phyloP scores from a whole-genome alignment of 2,329 filamentous ascomycete genomes.

The Aspergillus aculeatinus region DNA sequence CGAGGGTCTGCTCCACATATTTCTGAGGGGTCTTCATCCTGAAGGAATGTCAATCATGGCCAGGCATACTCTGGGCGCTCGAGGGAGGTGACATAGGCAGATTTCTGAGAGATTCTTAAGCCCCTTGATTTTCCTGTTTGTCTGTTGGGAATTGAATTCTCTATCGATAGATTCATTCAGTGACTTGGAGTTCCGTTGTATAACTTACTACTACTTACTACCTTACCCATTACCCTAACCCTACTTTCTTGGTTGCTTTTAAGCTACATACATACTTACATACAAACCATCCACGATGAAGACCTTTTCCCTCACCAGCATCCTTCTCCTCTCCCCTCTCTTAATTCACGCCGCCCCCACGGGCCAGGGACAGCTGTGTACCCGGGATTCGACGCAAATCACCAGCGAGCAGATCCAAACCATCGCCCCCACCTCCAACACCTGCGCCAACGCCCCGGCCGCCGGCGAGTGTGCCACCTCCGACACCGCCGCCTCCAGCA shows the following conservation, averaged over 20 bases:
- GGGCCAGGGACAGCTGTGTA: not conserved
- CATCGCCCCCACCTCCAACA: conserved; percentile 59
- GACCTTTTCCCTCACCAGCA: conserved; percentile 2
- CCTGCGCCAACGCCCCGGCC: conserved; percentile 51
- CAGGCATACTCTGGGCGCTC: not conserved
- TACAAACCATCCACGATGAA: conserved; percentile 12
- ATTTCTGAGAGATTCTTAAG: not conserved
- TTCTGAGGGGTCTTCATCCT: not conserved
- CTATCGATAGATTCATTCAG: not conserved
- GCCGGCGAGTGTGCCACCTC: conserved; percentile 65
- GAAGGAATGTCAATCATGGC: not conserved
- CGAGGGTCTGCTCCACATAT: not conserved
- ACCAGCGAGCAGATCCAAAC: conserved; percentile 30
- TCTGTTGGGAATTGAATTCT: not conserved
- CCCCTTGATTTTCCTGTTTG: not conserved
- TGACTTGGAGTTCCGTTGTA: not conserved
- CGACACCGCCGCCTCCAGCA: conserved; percentile 57
- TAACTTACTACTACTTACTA: not conserved
- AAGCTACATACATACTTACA: too few species aligned
- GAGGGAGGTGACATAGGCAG: not conserved
- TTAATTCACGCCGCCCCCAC: conserved; percentile 8
- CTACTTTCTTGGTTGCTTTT: not conserved
- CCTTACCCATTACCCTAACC: not conserved
- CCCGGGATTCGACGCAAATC: conserved; percentile 12
- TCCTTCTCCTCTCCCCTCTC: conserved; percentile 20